Conservation (phyloP, 352 stramenopile species). For the Phytophthora litchii region DNA sequence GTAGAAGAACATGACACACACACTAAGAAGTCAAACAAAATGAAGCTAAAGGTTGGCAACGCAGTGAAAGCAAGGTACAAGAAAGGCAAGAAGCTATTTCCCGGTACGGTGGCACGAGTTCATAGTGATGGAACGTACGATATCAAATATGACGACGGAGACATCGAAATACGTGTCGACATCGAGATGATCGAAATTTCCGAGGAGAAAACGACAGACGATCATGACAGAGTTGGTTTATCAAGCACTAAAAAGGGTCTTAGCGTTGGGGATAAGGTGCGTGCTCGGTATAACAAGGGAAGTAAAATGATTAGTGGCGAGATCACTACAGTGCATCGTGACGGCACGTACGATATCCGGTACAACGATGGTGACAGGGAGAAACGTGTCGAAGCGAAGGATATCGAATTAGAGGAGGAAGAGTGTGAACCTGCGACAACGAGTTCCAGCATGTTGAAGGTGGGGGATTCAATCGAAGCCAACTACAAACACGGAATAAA, state of each 20-base stretch:
- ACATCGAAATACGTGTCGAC: conserved; percentile 43
- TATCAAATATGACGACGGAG: conserved; percentile 69
- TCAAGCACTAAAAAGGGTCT: conserved; percentile 14
- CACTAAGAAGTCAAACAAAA: conserved; percentile 24
- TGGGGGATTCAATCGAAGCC: conserved; percentile 38
- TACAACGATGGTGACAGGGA: conserved; percentile 68
- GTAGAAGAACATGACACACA: conserved; percentile 32
- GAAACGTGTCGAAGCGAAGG: conserved; percentile 35
- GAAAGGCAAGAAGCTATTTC: conserved; percentile 41
- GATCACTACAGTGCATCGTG: conserved; percentile 42
- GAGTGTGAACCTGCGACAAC: conserved; percentile 2
- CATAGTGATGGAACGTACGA: conserved; percentile 68
- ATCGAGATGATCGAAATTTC: conserved; percentile 32
- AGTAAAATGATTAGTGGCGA: conserved; percentile 42
- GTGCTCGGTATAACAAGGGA: conserved; percentile 51
- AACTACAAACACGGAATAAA: conserved; percentile 48
- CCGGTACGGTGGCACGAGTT: conserved; percentile 45
- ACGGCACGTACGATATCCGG: conserved; percentile 62
- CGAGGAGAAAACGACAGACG: conserved; percentile 6
- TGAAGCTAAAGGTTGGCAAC: conserved; percentile 36
- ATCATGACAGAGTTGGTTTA: background rate
- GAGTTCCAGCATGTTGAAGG: conserved; percentile 11
- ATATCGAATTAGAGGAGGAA: conserved; percentile 38
- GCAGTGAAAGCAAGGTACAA: conserved; percentile 51
- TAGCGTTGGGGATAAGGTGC: conserved; percentile 43